Conservation (phyloP, 371 early-diverging fungal genomes). For the Massospora cicadina region DNA sequence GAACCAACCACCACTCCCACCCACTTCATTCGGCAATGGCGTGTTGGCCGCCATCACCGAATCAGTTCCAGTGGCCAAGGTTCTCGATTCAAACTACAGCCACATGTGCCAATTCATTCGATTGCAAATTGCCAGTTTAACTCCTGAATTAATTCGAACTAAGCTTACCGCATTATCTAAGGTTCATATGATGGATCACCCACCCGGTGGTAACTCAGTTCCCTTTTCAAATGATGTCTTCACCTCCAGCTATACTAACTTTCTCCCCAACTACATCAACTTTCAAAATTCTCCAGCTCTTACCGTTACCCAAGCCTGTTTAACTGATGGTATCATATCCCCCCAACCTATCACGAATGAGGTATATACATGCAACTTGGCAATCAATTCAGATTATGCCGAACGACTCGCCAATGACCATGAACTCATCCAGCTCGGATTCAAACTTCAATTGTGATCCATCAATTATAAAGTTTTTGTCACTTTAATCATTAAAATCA, state of each 20-base stretch:
- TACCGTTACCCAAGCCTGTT: not conserved
- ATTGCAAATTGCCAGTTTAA: not conserved
- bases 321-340: not conserved
- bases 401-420: not conserved
- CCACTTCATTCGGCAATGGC: not conserved
- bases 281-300: not conserved
- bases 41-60: not conserved
- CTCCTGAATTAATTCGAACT: not conserved
- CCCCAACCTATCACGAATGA: not conserved
- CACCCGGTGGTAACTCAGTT: not conserved
- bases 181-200: not conserved
- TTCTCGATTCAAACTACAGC: not conserved
- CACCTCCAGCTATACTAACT: not conserved
- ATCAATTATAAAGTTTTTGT: too few species aligned
- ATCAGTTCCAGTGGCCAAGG: not conserved
- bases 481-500: too few species aligned
- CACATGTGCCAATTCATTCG: not conserved
- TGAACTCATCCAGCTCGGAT: not conserved
- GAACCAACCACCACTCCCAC: not conserved
- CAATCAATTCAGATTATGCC: not conserved
- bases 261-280: not conserved
- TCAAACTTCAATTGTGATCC: not conserved
- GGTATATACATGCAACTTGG: not conserved
- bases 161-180: not conserved
- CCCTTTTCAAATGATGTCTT: not conserved